Evolutionary conservation across 306 rosid genomes (phyloP).

Genomic region (Vigna mungo): DNA sequence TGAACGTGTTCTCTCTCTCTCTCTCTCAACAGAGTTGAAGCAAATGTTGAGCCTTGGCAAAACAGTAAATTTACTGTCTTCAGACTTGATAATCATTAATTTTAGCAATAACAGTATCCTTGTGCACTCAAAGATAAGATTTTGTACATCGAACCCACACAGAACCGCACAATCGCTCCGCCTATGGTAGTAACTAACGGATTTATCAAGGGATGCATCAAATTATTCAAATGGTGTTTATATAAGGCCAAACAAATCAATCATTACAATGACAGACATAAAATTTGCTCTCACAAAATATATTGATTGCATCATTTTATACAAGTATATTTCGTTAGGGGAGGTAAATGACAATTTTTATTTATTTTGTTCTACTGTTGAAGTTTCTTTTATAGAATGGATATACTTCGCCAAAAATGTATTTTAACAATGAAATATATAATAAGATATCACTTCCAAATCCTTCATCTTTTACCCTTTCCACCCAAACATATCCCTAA

Average conservation of each 20-base stretch:
- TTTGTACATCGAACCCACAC: background rate
- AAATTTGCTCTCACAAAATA: background rate
- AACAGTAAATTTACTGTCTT: background rate
- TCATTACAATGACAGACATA: background rate
- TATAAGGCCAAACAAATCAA: constrained; percentile 4
- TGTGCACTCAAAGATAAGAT: background rate
- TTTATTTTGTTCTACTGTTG: no score
- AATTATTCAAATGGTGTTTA: background rate
- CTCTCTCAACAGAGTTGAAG: background rate
- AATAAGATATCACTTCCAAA: background rate
- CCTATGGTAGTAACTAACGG: background rate
- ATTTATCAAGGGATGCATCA: background rate
- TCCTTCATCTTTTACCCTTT: background rate
- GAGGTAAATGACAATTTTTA: background rate
- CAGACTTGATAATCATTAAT: background rate
- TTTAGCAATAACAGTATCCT: constrained; percentile 2
- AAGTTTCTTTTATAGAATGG: background rate
- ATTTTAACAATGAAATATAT: background rate
- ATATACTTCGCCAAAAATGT: background rate
- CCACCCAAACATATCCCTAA: background rate
- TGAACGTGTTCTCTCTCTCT: background rate
- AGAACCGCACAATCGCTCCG: background rate
- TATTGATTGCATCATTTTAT: background rate
- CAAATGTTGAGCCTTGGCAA: background rate
- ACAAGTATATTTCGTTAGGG: background rate